Evolutionary conservation across 495 filamentous ascomycete species (phyloP), one percentile per base, ranked within the genome.

Genomic region (Pyrenula massariospora): DNA sequence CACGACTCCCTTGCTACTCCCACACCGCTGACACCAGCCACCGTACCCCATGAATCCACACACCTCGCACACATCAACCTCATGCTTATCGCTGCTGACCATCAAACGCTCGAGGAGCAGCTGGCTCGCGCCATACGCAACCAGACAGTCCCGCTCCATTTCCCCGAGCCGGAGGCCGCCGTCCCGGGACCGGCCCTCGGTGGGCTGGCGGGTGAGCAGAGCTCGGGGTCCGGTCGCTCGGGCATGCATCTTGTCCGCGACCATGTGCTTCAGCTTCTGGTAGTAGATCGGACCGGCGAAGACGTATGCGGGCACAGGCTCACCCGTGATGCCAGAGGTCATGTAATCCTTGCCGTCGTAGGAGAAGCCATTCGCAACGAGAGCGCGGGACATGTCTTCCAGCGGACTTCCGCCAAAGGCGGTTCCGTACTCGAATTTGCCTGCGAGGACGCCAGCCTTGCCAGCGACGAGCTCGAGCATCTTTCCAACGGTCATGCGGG

Each of bases 261-360:
- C 93, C 93, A 99, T 99, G 81, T 99, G 93, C 81, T 97, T 99
- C 49, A 99, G 83, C 63, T 96, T 95, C 77, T 99, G 93, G 78
- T 99, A 99, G 78, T 95, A 99, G 70, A 96, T 97, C 2, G 93
- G 93, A 0, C 93, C 93, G 63, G 92, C 94, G 79, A 96, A 99
- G 70, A 99, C 91, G 66, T 99, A 97, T 42, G 90, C 91, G 50
- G 92, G 88, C 20, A 96, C 78, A 1, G 86, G 78, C 72, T 97
- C 92, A 63, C 93, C 93, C 0, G 94, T 97, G 67, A 97, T 95
- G 50, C 92, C 92, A 2, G 83, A 88, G 1, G 92, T 97, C 54
- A 99, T 82, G 71, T 89, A 95, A 68, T 99, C 93, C 62, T 97
- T 97, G 22, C 93, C 93, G 55, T 88, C 86, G 77, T 95, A 99